A percentile compares a stretch with the other conserved stretches of the same genome.
Conservation (phyloP, 2,329 filamentous ascomycete genomes). For the Calonectria naviculata region DNA sequence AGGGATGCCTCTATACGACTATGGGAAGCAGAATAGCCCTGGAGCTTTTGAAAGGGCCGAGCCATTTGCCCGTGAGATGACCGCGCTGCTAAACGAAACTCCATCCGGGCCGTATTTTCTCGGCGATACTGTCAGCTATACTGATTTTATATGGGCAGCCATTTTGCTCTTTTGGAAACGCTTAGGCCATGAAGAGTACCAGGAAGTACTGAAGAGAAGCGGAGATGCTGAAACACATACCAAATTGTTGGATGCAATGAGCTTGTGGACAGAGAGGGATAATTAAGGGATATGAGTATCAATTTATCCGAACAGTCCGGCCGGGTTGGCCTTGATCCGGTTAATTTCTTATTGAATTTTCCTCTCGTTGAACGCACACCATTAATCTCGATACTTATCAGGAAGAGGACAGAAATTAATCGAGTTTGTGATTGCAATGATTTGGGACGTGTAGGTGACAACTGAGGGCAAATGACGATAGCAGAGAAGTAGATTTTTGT, state of each 20-base stretch:
- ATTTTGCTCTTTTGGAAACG: conserved; percentile 53
- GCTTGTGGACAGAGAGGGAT: conserved; percentile 25
- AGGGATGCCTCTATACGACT: conserved; percentile 28
- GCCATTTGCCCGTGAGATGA: conserved; percentile 24
- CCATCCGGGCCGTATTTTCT: conserved; percentile 68
- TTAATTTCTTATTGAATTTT: too few species aligned
- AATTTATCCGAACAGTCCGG: neutral
- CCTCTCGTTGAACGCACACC: too few species aligned
- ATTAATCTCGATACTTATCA: too few species aligned
- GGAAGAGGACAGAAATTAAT: too few species aligned
- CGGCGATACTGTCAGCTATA: conserved; percentile 64
- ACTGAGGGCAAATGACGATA: too few species aligned
- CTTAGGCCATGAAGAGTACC: conserved; percentile 24
- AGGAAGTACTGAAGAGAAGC: conserved; percentile 23
- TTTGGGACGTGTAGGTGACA: too few species aligned
- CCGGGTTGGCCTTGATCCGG: too few species aligned
- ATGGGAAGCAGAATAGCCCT: conserved; percentile 21
- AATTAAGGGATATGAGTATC: neutral
- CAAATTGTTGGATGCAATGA: conserved; percentile 18
- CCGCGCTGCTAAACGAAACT: conserved; percentile 20
- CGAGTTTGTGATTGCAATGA: too few species aligned
- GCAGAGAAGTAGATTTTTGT: too few species aligned
- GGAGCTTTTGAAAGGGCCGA: conserved; percentile 26
- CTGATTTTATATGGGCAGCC: conserved; percentile 66
- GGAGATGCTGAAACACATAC: conserved; percentile 15